These are phyloP conservation scores for Talaromyces proteolyticus DNA, from an alignment of 495 filamentous ascomycete species.

Conservation along the genomic window DNA sequence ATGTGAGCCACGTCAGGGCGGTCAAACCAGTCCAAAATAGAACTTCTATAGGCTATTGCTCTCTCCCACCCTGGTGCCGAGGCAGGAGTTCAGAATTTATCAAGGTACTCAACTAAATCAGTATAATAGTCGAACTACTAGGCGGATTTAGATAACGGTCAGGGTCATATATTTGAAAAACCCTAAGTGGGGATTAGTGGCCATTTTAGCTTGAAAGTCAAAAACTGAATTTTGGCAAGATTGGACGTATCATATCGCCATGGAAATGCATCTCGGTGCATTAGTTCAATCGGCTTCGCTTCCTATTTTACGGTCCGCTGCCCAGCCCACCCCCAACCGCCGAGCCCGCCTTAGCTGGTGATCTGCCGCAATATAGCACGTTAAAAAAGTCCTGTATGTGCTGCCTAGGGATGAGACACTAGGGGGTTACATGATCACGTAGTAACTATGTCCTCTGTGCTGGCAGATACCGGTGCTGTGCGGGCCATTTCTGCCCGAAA, in stretches of 20 bases:
- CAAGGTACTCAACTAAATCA: not conserved
- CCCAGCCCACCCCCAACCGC: no score
- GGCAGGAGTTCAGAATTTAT: not conserved
- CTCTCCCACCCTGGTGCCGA: no score
- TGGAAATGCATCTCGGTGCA: not conserved
- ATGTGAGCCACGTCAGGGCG: no score
- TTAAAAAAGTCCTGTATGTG: no score
- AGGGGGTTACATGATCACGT: not conserved
- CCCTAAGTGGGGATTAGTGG: no score
- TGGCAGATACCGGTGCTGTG: no score
- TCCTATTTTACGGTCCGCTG: not conserved
- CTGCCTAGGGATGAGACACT: not conserved
- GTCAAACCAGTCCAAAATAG: no score
- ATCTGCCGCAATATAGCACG: not conserved
- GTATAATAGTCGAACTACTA: not conserved
- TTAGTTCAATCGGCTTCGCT: not conserved
- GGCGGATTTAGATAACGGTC: no score
- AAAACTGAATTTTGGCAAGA: no score
- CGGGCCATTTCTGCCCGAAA: no score
- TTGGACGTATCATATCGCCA: not conserved
- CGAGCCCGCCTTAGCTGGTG: not conserved
- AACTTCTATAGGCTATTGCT: no score
- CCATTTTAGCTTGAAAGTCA: not conserved
- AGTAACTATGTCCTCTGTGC: no score
- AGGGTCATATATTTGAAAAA: not conserved